Conservation (phyloP, 139 green algal species). For the Trebouxia sp. region DNA sequence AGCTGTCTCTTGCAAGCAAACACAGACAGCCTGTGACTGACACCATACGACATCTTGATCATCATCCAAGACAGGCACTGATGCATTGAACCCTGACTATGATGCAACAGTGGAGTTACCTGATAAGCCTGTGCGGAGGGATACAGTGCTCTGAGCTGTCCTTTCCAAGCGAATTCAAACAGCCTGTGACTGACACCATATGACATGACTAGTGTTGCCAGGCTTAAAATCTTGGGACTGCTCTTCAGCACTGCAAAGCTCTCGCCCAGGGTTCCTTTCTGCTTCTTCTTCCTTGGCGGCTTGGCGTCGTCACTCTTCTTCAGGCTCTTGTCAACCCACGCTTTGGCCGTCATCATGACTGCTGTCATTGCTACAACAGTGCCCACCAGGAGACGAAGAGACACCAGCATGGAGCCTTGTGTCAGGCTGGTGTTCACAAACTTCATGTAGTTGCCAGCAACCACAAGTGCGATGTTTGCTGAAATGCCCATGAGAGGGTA, state of each 20-base stretch:
- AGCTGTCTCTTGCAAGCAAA: constrained; percentile 40
- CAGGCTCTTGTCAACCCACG: constrained; percentile 44
- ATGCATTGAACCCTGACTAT: not conserved
- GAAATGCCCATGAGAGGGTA: constrained; percentile 87
- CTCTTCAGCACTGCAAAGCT: constrained; percentile 60
- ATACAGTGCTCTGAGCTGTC: constrained; percentile 76
- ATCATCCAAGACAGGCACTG: too few relatives aligned
- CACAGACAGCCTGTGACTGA: constrained; percentile 37
- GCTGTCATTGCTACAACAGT: constrained; percentile 56
- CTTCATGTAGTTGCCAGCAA: constrained; percentile 64
- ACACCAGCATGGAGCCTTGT: constrained; percentile 37
- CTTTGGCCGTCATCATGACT: constrained; percentile 68
- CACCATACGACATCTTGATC: constrained; percentile 62
- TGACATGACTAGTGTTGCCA: constrained; percentile 74
- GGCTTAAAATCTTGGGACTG: constrained; percentile 69
- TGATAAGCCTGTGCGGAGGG: constrained; percentile 70
- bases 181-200: constrained; percentile 79
- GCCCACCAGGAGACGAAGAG: constrained; percentile 58
- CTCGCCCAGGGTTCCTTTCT: constrained; percentile 60
- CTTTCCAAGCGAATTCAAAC: constrained; percentile 92
- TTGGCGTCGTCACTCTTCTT: not conserved
- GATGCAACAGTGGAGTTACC: not conserved
- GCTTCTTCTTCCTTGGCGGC: constrained; percentile 59
- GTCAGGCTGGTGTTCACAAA: constrained; percentile 47
- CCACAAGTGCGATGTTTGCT: constrained; percentile 78